These are phyloP conservation scores for Xylaria curta DNA, from an alignment of 495 filamentous ascomycete genomes.

Conservation along the genomic window DNA sequence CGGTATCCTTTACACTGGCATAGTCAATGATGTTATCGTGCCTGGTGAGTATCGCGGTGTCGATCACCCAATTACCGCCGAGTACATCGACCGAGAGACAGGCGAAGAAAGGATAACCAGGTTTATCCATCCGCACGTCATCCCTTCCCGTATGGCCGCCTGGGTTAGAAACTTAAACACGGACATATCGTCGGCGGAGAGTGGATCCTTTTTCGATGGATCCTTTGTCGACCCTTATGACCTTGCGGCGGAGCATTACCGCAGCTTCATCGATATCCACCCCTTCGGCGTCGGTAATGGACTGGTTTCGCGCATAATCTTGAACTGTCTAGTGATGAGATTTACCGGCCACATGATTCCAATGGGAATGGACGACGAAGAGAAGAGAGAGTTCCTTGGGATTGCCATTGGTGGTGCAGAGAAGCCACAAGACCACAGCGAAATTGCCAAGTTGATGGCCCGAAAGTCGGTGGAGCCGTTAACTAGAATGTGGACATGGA, in stretches of 20 bases:
- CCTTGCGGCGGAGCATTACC: neutral
- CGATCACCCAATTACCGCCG: neutral
- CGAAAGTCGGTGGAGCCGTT: neutral
- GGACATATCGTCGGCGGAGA: neutral
- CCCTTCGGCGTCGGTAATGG: neutral
- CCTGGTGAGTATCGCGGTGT: neutral
- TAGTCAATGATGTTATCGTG: neutral
- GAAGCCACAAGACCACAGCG: neutral
- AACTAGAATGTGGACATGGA: neutral
- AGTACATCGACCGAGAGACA: neutral
- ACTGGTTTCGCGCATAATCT: neutral
- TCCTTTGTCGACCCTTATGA: neutral
- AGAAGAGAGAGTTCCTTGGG: neutral
- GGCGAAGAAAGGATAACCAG: neutral
- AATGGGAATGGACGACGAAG: neutral
- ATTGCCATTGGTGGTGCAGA: neutral
- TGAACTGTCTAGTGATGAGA: neutral
- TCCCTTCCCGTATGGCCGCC: neutral
- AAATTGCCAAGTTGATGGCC: neutral
- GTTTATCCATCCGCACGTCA: neutral
- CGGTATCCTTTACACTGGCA: neutral
- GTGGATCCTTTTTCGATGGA: neutral
- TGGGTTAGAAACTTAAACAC: neutral
- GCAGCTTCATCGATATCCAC: neutral
- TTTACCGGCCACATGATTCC: neutral